Percentiles rank a stretch among this genome's conserved stretches.
These are phyloP conservation scores for Rutstroemia sp. DNA, from an alignment of 2,329 filamentous ascomycete genomes.

Conservation along the genomic window DNA sequence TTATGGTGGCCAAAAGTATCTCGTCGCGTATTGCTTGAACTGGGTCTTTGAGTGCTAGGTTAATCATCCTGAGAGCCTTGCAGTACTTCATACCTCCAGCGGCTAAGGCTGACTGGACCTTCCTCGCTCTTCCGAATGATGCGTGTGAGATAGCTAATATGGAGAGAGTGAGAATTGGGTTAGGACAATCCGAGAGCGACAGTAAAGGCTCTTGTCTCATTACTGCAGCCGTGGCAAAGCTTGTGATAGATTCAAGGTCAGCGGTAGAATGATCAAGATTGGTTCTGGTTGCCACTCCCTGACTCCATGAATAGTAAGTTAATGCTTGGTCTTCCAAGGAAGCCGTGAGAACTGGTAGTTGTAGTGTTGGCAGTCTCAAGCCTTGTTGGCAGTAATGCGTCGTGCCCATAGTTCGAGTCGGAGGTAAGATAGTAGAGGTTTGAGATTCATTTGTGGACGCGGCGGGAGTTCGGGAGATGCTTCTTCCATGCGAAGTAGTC, in stretches of 20 bases:
- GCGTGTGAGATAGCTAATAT: slow-evolving; percentile 8
- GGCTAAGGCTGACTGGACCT: neutral
- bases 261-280: neutral
- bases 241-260: neutral
- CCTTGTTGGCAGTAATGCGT: too few relatives aligned
- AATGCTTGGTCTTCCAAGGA: neutral
- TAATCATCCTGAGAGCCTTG: slow-evolving; percentile 8
- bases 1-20: slow-evolving; percentile 8
- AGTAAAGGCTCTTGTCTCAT: neutral
- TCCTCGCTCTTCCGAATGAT: neutral
- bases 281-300: neutral
- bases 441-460: neutral
- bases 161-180: slow-evolving; percentile 7
- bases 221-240: neutral
- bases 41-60: slow-evolving; percentile 3
- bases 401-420: neutral
- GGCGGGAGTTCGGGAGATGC: neutral
- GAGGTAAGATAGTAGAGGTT: neutral
- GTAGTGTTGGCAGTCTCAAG: neutral
- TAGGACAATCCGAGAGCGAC: neutral
- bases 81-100: slow-evolving; percentile 1
- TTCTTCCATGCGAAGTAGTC: neutral
- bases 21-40: neutral
- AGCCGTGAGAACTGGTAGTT: neutral
- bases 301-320: neutral